Conservation (phyloP, 169 alveolate genomes). For the Plasmodium falciparum region DNA sequence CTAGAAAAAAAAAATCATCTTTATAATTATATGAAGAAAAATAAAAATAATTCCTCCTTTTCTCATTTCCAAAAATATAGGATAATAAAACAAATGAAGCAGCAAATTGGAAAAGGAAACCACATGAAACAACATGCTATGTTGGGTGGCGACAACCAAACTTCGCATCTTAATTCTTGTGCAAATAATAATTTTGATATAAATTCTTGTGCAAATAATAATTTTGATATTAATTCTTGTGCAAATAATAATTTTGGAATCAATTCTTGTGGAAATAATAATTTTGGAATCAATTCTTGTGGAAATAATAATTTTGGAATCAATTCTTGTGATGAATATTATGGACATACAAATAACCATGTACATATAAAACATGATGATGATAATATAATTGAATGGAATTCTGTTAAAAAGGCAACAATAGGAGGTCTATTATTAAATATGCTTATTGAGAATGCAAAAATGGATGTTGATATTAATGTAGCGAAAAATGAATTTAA, state of each 20-base stretch:
- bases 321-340: slow-evolving; percentile 1
- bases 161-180: not conserved
- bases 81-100: slow-evolving; percentile 23
- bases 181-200: no score
- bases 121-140: no score
- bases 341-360: not conserved
- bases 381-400: slow-evolving; percentile 81
- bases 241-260: no score
- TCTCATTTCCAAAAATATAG: slow-evolving; percentile 48
- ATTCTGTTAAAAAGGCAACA: slow-evolving; percentile 81
- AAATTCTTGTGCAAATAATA: no score
- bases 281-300: not conserved
- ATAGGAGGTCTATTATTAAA: slow-evolving; percentile 83
- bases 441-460: slow-evolving; percentile 82
- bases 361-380: slow-evolving; percentile 9
- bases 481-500: slow-evolving; percentile 81
- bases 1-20: slow-evolving; percentile 41
- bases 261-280: not conserved
- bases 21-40: slow-evolving; percentile 48
- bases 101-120: not conserved
- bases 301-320: not conserved
- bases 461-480: slow-evolving; percentile 81
- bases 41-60: slow-evolving; percentile 48
- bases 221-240: no score
- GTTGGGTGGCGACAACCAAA: not conserved